Conservation (phyloP, 805 yeast species). For the Metschnikowia proteae region DNA sequence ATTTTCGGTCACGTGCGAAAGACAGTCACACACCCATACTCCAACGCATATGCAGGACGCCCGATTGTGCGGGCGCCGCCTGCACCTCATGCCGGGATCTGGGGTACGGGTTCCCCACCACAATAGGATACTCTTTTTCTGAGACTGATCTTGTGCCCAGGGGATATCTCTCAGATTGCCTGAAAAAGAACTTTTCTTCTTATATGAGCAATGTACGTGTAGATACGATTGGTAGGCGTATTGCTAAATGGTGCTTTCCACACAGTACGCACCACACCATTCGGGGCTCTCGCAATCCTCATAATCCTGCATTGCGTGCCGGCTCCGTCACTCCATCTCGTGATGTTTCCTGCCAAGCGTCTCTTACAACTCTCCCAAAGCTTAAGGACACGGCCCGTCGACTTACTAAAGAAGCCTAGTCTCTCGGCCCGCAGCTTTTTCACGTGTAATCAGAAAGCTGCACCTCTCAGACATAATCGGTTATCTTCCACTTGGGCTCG, state of each 20-base stretch:
- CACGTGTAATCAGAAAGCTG: neutral
- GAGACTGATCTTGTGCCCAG: too few species aligned
- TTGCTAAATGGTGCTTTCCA: too few species aligned
- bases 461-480: neutral
- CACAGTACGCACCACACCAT: too few species aligned
- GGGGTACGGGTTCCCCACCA: neutral
- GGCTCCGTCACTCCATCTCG: neutral
- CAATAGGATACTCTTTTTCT: neutral
- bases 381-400: neutral
- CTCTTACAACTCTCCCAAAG: neutral
- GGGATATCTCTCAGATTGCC: too few species aligned
- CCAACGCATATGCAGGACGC: neutral
- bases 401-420: neutral
- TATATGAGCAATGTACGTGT: too few species aligned
- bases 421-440: neutral
- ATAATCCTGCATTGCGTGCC: constrained; percentile 1
- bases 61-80: too few species aligned
- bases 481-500: constrained; percentile 14
- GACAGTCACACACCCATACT: constrained; percentile 9
- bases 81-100: neutral
- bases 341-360: neutral
- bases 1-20: constrained; percentile 15
- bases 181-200: too few species aligned
- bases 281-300: neutral
- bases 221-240: too few species aligned